phyloP scores from a whole-genome alignment of 2,329 filamentous ascomycete genomes.

The Sclerotinia trifoliorum region DNA sequence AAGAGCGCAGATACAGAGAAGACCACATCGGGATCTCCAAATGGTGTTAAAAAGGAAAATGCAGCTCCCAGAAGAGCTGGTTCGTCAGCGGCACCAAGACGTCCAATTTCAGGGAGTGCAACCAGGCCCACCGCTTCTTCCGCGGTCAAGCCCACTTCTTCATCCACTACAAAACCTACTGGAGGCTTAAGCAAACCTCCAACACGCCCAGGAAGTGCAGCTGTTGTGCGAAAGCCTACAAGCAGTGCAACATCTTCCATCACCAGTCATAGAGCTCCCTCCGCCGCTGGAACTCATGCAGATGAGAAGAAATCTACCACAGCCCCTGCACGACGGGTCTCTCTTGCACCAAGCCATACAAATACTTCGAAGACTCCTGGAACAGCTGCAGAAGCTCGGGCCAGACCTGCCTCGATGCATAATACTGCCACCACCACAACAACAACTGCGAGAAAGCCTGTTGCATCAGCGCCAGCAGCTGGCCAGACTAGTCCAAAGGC shows the following conservation, averaged over 20 bases:
- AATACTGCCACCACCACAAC: conserved; percentile 27
- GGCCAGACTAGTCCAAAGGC: conserved; percentile 41
- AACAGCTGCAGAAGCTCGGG: conserved; percentile 36
- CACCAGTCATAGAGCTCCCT: conserved; percentile 36
- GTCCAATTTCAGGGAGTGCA: conserved; percentile 25
- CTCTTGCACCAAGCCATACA: conserved; percentile 34
- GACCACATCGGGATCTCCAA: conserved; percentile 30
- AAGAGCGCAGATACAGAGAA: conserved; percentile 33
- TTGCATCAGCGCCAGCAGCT: conserved; percentile 21
- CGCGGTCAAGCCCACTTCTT: conserved; percentile 33
- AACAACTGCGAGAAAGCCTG: conserved; percentile 39
- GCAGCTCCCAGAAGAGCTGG: conserved; percentile 34
- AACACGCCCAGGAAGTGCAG: conserved; percentile 34
- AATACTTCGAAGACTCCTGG: conserved; percentile 33
- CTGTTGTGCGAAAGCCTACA: conserved; percentile 36
- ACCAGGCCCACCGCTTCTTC: conserved; percentile 32
- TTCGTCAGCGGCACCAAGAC: conserved; percentile 31
- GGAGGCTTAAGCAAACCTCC: conserved; percentile 41
- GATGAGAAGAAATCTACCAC: conserved; percentile 38
- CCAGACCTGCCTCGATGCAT: conserved; percentile 23
- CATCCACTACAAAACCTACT: conserved; percentile 31
- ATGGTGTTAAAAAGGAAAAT: conserved; percentile 39
- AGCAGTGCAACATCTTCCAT: conserved; percentile 38
- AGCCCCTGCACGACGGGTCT: conserved; percentile 36
- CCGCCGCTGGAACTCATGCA: conserved; percentile 36